Evolutionary conservation across 768 basidiomycete genomes (phyloP).

Genomic region (Termitomyces sp.): DNA sequence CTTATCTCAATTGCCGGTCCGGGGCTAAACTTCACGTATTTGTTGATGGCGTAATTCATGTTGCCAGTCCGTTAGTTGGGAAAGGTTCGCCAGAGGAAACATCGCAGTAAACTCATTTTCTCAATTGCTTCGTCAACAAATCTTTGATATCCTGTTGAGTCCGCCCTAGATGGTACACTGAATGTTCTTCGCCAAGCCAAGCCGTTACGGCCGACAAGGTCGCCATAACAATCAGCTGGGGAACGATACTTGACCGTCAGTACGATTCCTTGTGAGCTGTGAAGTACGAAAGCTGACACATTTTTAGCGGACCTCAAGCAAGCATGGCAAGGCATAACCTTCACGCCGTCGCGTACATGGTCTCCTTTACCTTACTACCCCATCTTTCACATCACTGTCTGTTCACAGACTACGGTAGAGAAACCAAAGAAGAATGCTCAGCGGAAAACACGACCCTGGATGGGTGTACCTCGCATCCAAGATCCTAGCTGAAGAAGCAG

Average conservation of each 20-base stretch:
- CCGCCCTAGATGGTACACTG: conserved; percentile 13
- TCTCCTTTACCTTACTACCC: not conserved
- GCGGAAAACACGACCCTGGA: conserved; percentile 2
- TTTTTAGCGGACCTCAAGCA: not conserved
- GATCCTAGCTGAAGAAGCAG: conserved; percentile 23
- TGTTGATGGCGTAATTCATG: conserved; percentile 37
- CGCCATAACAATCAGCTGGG: conserved; percentile 13
- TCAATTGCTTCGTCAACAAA: not conserved
- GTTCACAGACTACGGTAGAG: conserved; percentile 7
- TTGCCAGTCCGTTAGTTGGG: conserved; percentile 22
- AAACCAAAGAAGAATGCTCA: conserved; percentile 9
- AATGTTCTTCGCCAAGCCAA: conserved; percentile 11
- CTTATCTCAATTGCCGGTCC: not conserved
- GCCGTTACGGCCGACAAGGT: conserved; percentile 11
- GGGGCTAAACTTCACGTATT: conserved; percentile 21
- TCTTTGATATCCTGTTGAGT: not conserved
- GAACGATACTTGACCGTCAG: conserved; percentile 11
- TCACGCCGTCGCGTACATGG: conserved; percentile 3
- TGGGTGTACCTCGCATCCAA: conserved; percentile 10
- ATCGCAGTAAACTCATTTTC: conserved; percentile 2
- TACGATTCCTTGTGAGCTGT: not conserved
- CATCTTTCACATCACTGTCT: not conserved
- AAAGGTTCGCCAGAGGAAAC: conserved; percentile 6
- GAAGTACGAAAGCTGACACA: not conserved
- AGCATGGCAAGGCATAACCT: conserved; percentile 1